phyloP scores from a whole-genome alignment of 257 asterid species.

The Thymus mandschuricus region DNA sequence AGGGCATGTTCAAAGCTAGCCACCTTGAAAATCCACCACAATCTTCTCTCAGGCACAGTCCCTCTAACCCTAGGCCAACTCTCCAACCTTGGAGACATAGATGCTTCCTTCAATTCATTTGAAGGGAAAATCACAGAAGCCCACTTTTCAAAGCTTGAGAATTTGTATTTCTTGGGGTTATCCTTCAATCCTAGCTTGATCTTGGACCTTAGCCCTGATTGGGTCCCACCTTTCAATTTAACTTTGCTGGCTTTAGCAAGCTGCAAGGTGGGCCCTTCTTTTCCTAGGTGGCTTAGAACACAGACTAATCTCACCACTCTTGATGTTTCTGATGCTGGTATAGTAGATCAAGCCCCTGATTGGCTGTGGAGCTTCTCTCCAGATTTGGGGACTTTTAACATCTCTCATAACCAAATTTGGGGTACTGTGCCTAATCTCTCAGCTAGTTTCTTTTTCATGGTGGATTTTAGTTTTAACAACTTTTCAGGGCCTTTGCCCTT shows the following conservation, averaged over 20 bases:
- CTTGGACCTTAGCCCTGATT: slow-evolving; percentile 19
- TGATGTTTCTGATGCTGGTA: slow-evolving; percentile 38
- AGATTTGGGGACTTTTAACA: slow-evolving; percentile 19
- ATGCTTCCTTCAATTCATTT: slow-evolving; percentile 30
- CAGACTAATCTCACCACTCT: slow-evolving; percentile 23
- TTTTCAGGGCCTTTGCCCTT: slow-evolving; percentile 40
- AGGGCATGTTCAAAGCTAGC: background rate
- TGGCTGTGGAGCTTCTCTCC: slow-evolving; percentile 45
- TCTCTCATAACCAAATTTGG: slow-evolving; percentile 40
- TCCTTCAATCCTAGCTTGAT: slow-evolving; percentile 31
- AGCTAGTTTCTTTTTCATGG: background rate
- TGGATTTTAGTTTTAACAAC: slow-evolving; percentile 37
- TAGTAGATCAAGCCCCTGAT: slow-evolving; percentile 36
- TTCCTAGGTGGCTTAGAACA: slow-evolving; percentile 46
- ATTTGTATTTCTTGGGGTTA: slow-evolving; percentile 31
- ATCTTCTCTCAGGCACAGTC: slow-evolving; percentile 10
- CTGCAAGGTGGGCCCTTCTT: slow-evolving; percentile 39
- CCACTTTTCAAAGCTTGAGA: slow-evolving; percentile 30
- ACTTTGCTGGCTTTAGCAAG: slow-evolving; percentile 11
- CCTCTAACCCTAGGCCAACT: slow-evolving; percentile 30
- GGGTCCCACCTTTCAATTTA: slow-evolving; percentile 41
- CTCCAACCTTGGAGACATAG: slow-evolving; percentile 28
- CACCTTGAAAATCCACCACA: background rate
- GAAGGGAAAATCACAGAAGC: slow-evolving; percentile 37
- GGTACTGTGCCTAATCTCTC: slow-evolving; percentile 41